phyloP scores from a whole-genome alignment of 1,284 basidiomycete species.

The Rugiboletus extremiorientalis region DNA sequence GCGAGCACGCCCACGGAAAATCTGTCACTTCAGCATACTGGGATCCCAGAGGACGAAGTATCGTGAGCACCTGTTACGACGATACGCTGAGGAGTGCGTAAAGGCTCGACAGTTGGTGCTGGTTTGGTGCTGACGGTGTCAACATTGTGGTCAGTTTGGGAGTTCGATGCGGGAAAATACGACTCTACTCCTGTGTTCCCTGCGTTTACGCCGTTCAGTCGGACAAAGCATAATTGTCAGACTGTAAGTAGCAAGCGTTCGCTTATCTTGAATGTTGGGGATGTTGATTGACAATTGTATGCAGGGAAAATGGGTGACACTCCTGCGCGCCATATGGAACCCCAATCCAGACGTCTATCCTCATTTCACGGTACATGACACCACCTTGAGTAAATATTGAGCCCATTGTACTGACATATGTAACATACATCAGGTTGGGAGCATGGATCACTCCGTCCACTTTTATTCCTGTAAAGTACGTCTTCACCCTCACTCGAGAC shows the following conservation, averaged over 20 bases:
- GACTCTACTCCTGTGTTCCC: conserved; percentile 49
- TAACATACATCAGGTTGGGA: conserved; percentile 53
- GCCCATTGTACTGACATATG: neutral
- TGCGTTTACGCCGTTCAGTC: conserved; percentile 58
- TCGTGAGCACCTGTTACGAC: conserved; percentile 82
- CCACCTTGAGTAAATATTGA: neutral
- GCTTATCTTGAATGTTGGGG: neutral
- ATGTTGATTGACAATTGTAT: neutral
- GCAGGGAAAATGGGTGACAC: conserved; percentile 77
- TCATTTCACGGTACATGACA: conserved; percentile 66
- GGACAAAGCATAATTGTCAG: conserved; percentile 71
- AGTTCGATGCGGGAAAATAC: conserved; percentile 51
- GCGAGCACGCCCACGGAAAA: conserved; percentile 66
- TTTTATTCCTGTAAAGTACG: conserved; percentile 67
- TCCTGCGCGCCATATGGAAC: conserved; percentile 73
- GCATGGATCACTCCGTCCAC: conserved; percentile 74
- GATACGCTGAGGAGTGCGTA: conserved; percentile 64
- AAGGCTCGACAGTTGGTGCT: neutral
- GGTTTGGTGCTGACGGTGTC: conserved; percentile 13
- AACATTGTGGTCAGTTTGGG: conserved; percentile 63
- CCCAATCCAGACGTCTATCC: conserved; percentile 75
- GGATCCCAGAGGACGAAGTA: conserved; percentile 71
- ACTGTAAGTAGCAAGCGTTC: conserved; percentile 48
- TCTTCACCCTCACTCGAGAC: neutral
- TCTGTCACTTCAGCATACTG: conserved; percentile 80